phyloP scores from a whole-genome alignment of 1,284 basidiomycete species.

The Cryptococcus maquisensis region DNA sequence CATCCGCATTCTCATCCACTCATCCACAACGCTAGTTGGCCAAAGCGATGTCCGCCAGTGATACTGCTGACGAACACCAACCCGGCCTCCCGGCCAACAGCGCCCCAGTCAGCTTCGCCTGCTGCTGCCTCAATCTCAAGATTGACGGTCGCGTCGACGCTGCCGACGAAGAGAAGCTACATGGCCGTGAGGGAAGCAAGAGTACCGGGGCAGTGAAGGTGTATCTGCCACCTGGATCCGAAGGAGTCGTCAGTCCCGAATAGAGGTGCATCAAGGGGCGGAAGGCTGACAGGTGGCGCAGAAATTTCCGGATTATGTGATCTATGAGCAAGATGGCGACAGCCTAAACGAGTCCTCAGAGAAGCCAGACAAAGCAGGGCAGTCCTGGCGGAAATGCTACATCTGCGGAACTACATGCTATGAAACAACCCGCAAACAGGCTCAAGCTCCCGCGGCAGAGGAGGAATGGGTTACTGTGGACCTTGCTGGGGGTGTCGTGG shows the following conservation, averaged over 20 bases:
- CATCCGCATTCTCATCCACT: not conserved
- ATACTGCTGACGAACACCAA: not conserved
- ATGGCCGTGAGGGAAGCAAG: not conserved
- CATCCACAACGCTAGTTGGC: not conserved
- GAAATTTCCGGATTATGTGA: constrained; percentile 26
- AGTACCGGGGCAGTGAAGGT: not conserved
- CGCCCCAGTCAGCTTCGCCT: constrained; percentile 26
- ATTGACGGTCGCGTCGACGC: constrained; percentile 19
- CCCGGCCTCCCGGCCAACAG: constrained; percentile 7
- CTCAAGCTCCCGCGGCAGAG: constrained; percentile 14
- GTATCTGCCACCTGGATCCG: constrained; percentile 6
- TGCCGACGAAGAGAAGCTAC: constrained; percentile 5
- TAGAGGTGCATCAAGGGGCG: not conserved
- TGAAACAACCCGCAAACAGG: constrained; percentile 11
- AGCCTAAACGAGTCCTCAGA: not conserved
- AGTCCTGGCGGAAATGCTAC: constrained; percentile 38
- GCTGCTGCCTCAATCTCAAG: constrained; percentile 33
- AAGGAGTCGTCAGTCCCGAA: constrained; percentile 9
- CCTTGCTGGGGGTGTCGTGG: constrained; percentile 26
- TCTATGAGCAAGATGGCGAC: constrained; percentile 16
- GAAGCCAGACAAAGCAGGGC: not conserved
- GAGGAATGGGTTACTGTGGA: constrained; percentile 33
- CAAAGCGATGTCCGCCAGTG: not conserved
- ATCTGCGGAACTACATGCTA: constrained; percentile 32
- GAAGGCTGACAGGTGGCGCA: constrained; percentile 8